A percentile compares a stretch with the other conserved stretches of the same genome.
phyloP scores from a whole-genome alignment of 352 stramenopile species.

The Pythium sp. region DNA sequence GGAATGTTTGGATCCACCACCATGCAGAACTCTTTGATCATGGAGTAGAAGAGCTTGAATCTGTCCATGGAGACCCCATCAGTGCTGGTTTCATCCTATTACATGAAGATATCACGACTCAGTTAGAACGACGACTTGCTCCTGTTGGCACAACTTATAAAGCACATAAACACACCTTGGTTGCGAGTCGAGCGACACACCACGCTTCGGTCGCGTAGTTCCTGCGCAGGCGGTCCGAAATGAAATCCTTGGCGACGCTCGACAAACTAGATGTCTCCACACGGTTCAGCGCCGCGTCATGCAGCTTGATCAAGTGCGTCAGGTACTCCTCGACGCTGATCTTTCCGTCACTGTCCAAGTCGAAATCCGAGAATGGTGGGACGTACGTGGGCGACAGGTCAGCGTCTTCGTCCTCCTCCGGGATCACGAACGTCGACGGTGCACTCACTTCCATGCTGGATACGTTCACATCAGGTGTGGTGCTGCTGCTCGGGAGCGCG shows the following conservation, averaged over 20 bases:
- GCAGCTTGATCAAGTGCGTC: conserved; percentile 5
- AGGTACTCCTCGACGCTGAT: conserved; percentile 18
- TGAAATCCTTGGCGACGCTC: conserved; percentile 10
- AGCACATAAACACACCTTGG: not conserved
- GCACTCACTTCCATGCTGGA: conserved; percentile 6
- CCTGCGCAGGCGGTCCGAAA: conserved; percentile 13
- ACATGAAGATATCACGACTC: not conserved
- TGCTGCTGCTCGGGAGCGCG: conserved; percentile 4
- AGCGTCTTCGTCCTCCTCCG: not conserved
- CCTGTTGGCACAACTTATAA: not conserved
- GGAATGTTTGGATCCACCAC: conserved; percentile 14
- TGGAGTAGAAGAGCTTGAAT: conserved; percentile 20
- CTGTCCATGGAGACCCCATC: not conserved
- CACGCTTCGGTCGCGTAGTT: conserved; percentile 16
- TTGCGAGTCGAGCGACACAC: conserved; percentile 13
- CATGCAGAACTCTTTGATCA: conserved; percentile 20
- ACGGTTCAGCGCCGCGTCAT: conserved; percentile 4
- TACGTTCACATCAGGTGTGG: not conserved
- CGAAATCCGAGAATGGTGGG: conserved; percentile 12
- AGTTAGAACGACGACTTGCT: not conserved
- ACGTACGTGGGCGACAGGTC: conserved; percentile 7
- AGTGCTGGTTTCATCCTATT: conserved; percentile 9
- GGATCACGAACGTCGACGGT: not conserved
- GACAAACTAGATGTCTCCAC: conserved; percentile 10
- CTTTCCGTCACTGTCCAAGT: conserved; percentile 11